Evolutionary conservation across 192 early-diverging fungal genomes (phyloP), one percentile per base, ranked within the genome.

Genomic region (Coemansia reversa): DNA sequence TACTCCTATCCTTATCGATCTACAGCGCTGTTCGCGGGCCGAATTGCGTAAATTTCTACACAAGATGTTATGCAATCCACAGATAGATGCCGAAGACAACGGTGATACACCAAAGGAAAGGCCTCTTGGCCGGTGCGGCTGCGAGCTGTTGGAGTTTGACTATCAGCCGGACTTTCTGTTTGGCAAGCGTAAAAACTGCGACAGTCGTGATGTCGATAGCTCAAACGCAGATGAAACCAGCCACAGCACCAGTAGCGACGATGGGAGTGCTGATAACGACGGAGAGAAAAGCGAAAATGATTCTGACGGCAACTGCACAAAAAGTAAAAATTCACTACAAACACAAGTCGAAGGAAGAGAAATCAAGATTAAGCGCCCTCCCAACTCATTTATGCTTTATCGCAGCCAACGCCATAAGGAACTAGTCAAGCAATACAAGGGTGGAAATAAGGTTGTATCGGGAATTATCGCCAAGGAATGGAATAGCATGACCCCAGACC

Each of bases 341-440:
- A 27, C 62, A 30, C 68, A 70, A 24, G 65, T 63, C 5, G 77
- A 80, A 55, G 60, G 65, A 16, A 74, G 66, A 12, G 62, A 61
- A 30, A 81, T 81, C 25, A 75, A 66, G 30, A 81, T 81, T 56
- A 81, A 81, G 63, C 61, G 78, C 6, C 78, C 78, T 48, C 78
- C 78, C 19, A 81, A 81, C 51, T 69, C 78, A 53, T 81, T 81
- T 60, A 81, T 81, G 66, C 68, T 81, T 20, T 81, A 75, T 42
- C 68, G 78, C 23, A 75, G 78, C 56, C 50, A 66, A 20, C 78
- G 69, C 5, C 78, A 81, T 52, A 81, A 66, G 20, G 78, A 81
- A 56, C 42, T 75, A 20, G 78, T 81, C 14, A 81, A 69, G 35
- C 53, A 63, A 30, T 72, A 72, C 57, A 60, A 62, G 24, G 78